phyloP scores from a whole-genome alignment of 2,329 filamentous ascomycete genomes.

The Harringtonia lauricola region DNA sequence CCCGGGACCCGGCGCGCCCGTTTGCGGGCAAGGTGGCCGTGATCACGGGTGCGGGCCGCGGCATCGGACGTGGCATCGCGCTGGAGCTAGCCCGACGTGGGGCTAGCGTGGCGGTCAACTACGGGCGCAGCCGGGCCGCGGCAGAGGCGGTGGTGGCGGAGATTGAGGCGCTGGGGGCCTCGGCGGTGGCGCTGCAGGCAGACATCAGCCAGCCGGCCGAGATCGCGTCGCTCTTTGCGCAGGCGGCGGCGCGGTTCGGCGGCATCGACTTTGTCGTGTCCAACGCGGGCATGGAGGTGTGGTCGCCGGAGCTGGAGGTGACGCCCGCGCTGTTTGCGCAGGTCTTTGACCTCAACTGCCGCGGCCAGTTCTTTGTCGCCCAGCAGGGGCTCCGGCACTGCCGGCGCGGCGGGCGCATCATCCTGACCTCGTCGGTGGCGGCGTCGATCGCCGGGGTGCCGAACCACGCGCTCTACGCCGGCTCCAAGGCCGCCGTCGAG shows the following conservation, averaged over 20 bases:
- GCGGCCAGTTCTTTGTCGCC: conserved; percentile 68
- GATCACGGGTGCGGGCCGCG: conserved; percentile 54
- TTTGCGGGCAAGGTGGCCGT: conserved; percentile 44
- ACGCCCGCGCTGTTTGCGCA: conserved; percentile 60
- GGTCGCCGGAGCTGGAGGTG: conserved; percentile 59
- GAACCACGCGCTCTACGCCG: conserved; percentile 62
- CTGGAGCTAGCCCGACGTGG: conserved; percentile 56
- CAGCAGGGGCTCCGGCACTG: conserved; percentile 65
- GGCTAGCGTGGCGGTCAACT: conserved; percentile 57
- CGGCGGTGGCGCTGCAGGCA: conserved; percentile 49
- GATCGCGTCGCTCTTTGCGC: conserved; percentile 53
- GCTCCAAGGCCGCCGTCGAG: conserved; percentile 61
- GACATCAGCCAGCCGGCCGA: conserved; percentile 50
- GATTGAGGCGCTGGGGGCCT: conserved; percentile 43
- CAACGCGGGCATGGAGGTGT: conserved; percentile 61
- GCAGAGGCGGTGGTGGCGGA: conserved; percentile 47
- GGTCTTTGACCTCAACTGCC: conserved; percentile 60
- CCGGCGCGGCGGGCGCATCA: conserved; percentile 57
- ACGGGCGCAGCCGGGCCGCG: conserved; percentile 40
- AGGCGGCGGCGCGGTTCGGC: conserved; percentile 54
- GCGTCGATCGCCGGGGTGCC: conserved; percentile 54
- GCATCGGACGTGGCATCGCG: conserved; percentile 56
- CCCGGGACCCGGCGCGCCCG: conserved; percentile 8
- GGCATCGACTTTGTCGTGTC: conserved; percentile 62
- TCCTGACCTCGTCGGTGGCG: conserved; percentile 63